Evolutionary conservation across 1,284 basidiomycete genomes (phyloP).

Genomic region (Rhodotorula sp.): DNA sequence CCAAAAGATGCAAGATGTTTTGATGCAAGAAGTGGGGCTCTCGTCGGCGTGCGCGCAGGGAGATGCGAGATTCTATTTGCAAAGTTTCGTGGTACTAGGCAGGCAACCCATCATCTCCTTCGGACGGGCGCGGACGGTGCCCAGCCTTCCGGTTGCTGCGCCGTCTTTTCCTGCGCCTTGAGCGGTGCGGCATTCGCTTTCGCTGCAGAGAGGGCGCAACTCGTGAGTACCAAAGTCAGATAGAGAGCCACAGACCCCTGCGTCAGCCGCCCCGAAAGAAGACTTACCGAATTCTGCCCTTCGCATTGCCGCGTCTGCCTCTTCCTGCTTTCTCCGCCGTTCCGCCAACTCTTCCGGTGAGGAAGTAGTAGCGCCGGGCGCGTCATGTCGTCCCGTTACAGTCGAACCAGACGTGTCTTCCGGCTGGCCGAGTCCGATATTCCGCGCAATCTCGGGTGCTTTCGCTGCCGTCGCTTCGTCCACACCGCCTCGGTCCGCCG

Average conservation of each 20-base stretch:
- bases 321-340: slow-evolving; percentile 11
- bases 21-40: not conserved
- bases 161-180: slow-evolving; percentile 19
- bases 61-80: not conserved
- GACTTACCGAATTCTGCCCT: slow-evolving; percentile 28
- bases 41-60: not conserved
- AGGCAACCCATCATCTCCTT: not conserved
- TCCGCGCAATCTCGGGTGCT: slow-evolving; percentile 9
- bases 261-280: too few species aligned
- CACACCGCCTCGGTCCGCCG: slow-evolving; percentile 7
- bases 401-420: not conserved
- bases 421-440: slow-evolving; percentile 6
- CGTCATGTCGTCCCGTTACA: not conserved
- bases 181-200: slow-evolving; percentile 7
- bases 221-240: not conserved
- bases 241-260: not conserved
- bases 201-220: not conserved
- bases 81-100: too few species aligned
- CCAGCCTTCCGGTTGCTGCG: slow-evolving; percentile 28
- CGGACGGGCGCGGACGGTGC: slow-evolving; percentile 3
- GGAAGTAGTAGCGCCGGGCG: slow-evolving; percentile 7
- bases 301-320: slow-evolving; percentile 16
- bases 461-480: not conserved
- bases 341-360: slow-evolving; percentile 4
- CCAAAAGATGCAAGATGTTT: too few species aligned